phyloP scores from a whole-genome alignment of 164 flowering plant genomes.

The Aristolochia contorta region DNA sequence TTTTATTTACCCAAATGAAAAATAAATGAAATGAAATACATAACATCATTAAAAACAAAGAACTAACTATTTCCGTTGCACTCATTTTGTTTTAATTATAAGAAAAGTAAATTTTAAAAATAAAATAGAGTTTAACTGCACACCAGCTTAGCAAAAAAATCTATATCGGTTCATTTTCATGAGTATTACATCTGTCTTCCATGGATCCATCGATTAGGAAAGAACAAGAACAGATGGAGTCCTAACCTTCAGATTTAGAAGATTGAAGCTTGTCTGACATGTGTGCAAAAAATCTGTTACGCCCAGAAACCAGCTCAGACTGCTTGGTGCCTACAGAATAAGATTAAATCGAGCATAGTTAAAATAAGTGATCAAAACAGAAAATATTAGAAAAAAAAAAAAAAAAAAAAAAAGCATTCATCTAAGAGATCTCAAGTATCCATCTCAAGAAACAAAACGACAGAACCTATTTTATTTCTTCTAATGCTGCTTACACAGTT shows the following conservation, averaged over 20 bases:
- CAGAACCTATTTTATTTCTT: neutral
- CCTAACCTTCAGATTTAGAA: constrained; percentile 23
- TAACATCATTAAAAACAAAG: too few relatives aligned
- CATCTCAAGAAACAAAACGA: neutral
- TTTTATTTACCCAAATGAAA: too few relatives aligned
- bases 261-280: constrained; percentile 18
- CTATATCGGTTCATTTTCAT: too few relatives aligned
- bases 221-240: neutral
- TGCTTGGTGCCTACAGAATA: constrained; percentile 20
- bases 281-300: constrained; percentile 27
- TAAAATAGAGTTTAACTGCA: too few relatives aligned
- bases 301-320: constrained; percentile 14
- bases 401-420: too few relatives aligned
- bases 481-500: neutral
- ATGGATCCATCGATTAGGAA: neutral
- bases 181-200: too few relatives aligned
- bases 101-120: too few relatives aligned
- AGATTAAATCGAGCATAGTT: neutral
- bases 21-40: too few relatives aligned
- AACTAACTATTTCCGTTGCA: too few relatives aligned
- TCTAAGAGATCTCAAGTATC: too few relatives aligned
- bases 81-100: too few relatives aligned
- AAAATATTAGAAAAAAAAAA: neutral
- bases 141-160: too few relatives aligned
- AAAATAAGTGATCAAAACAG: neutral